Evolutionary conservation across 2,329 filamentous ascomycete genomes (phyloP), one percentile per base, ranked within the genome.

Genomic region (Alternaria triticina): DNA sequence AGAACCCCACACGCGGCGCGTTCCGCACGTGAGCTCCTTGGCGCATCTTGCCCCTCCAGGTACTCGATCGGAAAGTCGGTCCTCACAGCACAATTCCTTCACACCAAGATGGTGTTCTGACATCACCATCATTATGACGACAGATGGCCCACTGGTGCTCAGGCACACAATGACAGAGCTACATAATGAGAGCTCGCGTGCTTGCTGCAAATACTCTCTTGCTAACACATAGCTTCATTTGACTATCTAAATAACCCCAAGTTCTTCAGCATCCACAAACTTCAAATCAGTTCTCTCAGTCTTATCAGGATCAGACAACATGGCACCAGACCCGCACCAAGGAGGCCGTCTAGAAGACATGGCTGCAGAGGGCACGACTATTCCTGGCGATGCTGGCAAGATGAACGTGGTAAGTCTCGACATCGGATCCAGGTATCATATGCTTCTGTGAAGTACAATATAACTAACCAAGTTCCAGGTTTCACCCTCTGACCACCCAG

Each of bases 331-430:
- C 61, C 68, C 73, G 40, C 70, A 77, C 50, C 64, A 73, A 64
- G 76, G 77, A 64, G 78, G 79, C 45, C 61, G 70, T 68, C 77
- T 82, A 49, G 67, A 69, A 57, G 75, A 79, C 59, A 80, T 81
- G 75, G 79, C 79, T 54, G 68, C 58, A 3, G 64, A 67, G 4
- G 79, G 78, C 54, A 81, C 77, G 13, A 67, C 63, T 1, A 74
- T 85, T 36, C 84, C 84, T 57, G 78, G 81, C 59, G 83, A 85
- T 66, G 83, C 84, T 44, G 83, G 83, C 58, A 76, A 80, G 25
- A 76, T 79, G 66, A 81, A 81, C 43, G 17, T 67, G 44, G 63
- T 65, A 62, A 28, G 54, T 43, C 2, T 15, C 1, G 4, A 30
- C 3, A 20, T 20, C 22, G n/a, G 11, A 49, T 22, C 20, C 17